Percentiles rank a stretch among this genome's conserved stretches.
Evolutionary conservation across 805 yeast species (phyloP).

Genomic region (Saccharomycopsis babjevae): DNA sequence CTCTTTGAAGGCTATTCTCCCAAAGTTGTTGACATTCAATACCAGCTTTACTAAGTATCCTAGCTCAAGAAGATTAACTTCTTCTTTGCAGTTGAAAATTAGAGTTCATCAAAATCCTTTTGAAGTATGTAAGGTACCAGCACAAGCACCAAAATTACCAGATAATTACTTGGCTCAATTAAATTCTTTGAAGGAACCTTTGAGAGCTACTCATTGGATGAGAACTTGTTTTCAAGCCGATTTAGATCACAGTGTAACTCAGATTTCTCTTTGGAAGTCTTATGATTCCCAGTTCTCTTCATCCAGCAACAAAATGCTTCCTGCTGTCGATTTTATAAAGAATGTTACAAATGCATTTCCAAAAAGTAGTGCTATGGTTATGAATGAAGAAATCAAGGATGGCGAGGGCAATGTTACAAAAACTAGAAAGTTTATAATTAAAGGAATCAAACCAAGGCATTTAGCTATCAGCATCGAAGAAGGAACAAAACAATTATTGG

Average conservation of each 20-base stretch:
- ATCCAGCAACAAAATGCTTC: constrained; percentile 51
- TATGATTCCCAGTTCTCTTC: constrained; percentile 80
- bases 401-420: constrained; percentile 29
- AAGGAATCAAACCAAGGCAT: constrained; percentile 85
- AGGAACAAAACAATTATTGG: constrained; percentile 7
- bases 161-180: constrained; percentile 48
- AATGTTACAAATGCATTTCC: constrained; percentile 86
- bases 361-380: constrained; percentile 87
- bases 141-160: constrained; percentile 28
- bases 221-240: constrained; percentile 80
- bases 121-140: constrained; percentile 42
- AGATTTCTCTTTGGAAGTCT: constrained; percentile 90
- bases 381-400: constrained; percentile 35
- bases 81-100: constrained; percentile 32
- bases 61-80: constrained; percentile 21
- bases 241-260: constrained; percentile 78
- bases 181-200: constrained; percentile 66
- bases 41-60: constrained; percentile 27
- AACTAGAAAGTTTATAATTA: constrained; percentile 75
- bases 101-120: constrained; percentile 61
- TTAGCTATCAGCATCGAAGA: constrained; percentile 32
- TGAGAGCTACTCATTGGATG: constrained; percentile 90
- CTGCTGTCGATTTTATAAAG: constrained; percentile 94
- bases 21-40: constrained; percentile 47
- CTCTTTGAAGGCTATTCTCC: constrained; percentile 48